Percentiles rank a stretch among this genome's conserved stretches.
These are phyloP conservation scores for Rhizopus microsporus DNA, from an alignment of 371 early-diverging fungal genomes.

Conservation along the genomic window DNA sequence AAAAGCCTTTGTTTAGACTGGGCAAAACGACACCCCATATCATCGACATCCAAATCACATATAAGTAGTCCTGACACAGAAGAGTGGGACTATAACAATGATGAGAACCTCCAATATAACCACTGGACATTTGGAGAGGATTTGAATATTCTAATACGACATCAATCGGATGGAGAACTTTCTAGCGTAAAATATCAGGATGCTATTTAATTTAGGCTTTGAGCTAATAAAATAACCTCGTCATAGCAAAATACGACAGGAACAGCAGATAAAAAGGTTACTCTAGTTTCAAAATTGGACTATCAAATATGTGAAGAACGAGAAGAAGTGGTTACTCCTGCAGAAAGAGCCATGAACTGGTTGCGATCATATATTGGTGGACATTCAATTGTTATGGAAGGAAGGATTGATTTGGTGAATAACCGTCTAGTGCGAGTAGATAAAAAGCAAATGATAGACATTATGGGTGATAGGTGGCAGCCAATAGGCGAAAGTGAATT, in stretches of 20 bases:
- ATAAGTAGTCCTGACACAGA: not conserved
- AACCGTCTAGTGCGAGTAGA: slow-evolving; percentile 18
- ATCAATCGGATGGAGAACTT: slow-evolving; percentile 22
- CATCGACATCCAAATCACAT: not conserved
- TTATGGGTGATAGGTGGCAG: slow-evolving; percentile 29
- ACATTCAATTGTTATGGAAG: slow-evolving; percentile 23
- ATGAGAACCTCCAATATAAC: slow-evolving; percentile 28
- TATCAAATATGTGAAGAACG: slow-evolving; percentile 14
- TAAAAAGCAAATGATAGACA: slow-evolving; percentile 24
- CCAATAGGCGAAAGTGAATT: slow-evolving; percentile 20
- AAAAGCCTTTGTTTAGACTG: slow-evolving; percentile 22
- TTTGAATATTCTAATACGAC: slow-evolving; percentile 21
- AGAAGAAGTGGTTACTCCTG: slow-evolving; percentile 18
- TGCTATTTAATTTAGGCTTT: too few relatives aligned
- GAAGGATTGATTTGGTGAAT: slow-evolving; percentile 21
- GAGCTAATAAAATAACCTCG: not conserved
- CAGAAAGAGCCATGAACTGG: slow-evolving; percentile 25
- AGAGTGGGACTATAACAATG: not conserved
- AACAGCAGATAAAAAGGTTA: slow-evolving; percentile 6
- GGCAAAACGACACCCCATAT: slow-evolving; percentile 10
- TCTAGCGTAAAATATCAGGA: not conserved
- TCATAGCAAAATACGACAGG: slow-evolving; percentile 3
- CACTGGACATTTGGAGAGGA: slow-evolving; percentile 26
- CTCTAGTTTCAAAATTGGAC: slow-evolving; percentile 21
- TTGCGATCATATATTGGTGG: slow-evolving; percentile 29